A percentile compares a stretch with the other conserved stretches of the same genome.
phyloP scores from a whole-genome alignment of 164 flowering plant species.

The Cinnamomum micranthum region DNA sequence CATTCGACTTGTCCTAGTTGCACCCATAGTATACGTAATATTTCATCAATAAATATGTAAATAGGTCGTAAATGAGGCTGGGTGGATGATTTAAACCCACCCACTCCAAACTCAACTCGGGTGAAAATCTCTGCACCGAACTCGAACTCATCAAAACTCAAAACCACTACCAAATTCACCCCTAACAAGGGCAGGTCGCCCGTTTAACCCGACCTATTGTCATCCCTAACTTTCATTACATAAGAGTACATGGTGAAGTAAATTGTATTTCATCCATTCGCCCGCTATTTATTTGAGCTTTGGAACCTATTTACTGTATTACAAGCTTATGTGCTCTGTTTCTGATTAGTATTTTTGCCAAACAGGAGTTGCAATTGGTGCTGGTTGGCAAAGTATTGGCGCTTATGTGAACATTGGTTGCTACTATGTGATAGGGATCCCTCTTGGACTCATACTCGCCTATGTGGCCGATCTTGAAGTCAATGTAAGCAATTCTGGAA shows the following conservation, averaged over 20 bases:
- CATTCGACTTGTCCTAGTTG: no score
- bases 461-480: constrained; percentile 24
- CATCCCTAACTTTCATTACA: background rate
- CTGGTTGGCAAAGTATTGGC: constrained; percentile 46
- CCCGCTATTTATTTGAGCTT: background rate
- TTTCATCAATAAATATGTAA: no score
- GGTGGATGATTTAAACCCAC: no score
- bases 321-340: background rate
- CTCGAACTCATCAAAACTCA: no score
- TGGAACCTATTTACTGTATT: no score
- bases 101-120: no score
- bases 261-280: background rate
- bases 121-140: no score
- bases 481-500: constrained; percentile 17
- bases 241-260: background rate
- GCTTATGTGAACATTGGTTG: constrained; percentile 41
- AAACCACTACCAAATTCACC: no score
- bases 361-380: constrained; percentile 59
- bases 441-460: constrained; percentile 41
- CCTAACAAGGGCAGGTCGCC: no score
- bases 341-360: background rate
- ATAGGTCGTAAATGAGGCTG: no score
- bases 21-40: no score
- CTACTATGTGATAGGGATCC: constrained; percentile 41
- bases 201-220: background rate